phyloP scores from a whole-genome alignment of 2,329 filamentous ascomycete species.

The Monosporascus cannonballus region DNA sequence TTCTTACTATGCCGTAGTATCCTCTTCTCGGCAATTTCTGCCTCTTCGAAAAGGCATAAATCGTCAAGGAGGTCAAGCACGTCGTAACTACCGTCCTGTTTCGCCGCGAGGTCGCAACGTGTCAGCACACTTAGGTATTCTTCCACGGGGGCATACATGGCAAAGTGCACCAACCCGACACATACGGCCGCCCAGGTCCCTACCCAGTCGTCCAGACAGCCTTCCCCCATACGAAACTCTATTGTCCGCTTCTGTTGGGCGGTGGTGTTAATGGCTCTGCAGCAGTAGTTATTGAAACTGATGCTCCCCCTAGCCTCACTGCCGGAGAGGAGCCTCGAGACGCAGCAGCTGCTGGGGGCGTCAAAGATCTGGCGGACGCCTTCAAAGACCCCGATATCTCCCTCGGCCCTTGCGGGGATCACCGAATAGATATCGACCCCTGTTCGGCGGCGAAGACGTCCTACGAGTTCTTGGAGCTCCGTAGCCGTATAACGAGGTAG shows the following conservation, averaged over 20 bases:
- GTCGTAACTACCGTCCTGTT: conserved; percentile 2
- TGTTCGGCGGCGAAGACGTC: too few relatives aligned
- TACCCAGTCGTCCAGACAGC: neutral
- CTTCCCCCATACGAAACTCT: conserved; percentile 8
- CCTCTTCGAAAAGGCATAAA: conserved; percentile 5
- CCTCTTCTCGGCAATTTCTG: conserved; percentile 1
- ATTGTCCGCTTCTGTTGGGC: neutral
- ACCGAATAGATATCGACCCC: too few relatives aligned
- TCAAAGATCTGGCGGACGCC: neutral
- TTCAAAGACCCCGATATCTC: neutral
- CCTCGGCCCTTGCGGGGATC: neutral
- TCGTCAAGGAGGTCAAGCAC: conserved; percentile 5
- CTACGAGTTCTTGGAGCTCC: neutral
- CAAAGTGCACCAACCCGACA: conserved; percentile 6
- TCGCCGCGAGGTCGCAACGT: neutral
- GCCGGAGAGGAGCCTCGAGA: neutral
- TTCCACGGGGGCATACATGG: conserved; percentile 2
- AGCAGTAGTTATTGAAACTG: neutral
- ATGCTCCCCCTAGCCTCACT: neutral
- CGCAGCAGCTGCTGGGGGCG: neutral
- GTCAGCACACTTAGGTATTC: conserved; percentile 1
- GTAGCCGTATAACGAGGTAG: neutral
- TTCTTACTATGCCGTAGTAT: neutral
- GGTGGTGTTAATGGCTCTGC: neutral
- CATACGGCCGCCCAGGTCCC: conserved; percentile 9